Base-by-base conservation (phyloP, 2,329 filamentous ascomycete species). In the Onygenales sp. region DNA sequence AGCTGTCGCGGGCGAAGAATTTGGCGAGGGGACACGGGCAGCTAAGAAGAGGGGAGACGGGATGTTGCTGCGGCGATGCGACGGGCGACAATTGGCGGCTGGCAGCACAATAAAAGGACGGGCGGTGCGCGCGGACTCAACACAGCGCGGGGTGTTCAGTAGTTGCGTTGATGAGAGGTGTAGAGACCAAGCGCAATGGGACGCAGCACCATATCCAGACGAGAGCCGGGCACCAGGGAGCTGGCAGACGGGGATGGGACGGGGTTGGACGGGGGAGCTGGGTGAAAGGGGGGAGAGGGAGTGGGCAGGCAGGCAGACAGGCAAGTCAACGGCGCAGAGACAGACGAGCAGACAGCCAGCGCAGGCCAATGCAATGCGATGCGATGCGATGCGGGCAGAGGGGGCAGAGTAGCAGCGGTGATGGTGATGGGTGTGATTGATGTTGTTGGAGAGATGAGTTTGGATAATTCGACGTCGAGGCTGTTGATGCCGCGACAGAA, bases 181-280 rank as follows among this genome's bases (percentile, higher is more conserved):
- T 46, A 46, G 32, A 46, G 44, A 8, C 34, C 31, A 33, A 46
- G 44, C n/a, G 44, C 44, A 46, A 46, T 46, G 27, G 49, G 49
- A 40, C 37, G 34, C 49, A 51, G 49, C 37, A 42, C 31, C 39
- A 51, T 40, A 34, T 21, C 37, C 39, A 43, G 49, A 10, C 17
- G 37, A 31, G 33, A 50, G 47, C 5, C 17, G 31, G 17, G 31
- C 2, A n/a, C 27, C 27, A 33, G 31, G 13, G 13, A 46, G 27
- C 8, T 21, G 14, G 11, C 21, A 31, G 14, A 17, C 6, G 27
- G 10, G 6, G 27, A 33, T 46, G 44, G 44, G 31, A 46, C 27
- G 34, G 31, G 44, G 44, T 11, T 10, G 21, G 21, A 27, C 27
- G 37, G 10, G 37, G 9, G 37, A 40, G 42, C 6, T 7, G 21